A percentile compares a stretch with the other conserved stretches of the same genome.
These are phyloP conservation scores for Boletus barrowsii DNA, from an alignment of 768 basidiomycete genomes.

Conservation along the genomic window DNA sequence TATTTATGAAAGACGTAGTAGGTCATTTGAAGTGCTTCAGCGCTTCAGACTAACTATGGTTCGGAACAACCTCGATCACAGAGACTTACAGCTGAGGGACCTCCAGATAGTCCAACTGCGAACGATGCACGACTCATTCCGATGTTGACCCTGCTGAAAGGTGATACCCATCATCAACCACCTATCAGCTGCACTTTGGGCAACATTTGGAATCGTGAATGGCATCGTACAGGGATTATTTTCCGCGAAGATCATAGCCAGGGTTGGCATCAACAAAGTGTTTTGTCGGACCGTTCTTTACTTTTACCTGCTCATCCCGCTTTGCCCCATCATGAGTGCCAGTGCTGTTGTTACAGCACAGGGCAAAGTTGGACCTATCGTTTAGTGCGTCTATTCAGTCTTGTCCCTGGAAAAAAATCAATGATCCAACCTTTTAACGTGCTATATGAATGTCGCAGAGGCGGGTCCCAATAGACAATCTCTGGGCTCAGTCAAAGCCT, in stretches of 20 bases:
- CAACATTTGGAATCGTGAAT: conserved; percentile 32
- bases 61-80: conserved; percentile 9
- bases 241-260: conserved; percentile 38
- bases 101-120: not conserved
- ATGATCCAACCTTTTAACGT: not conserved
- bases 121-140: conserved; percentile 8
- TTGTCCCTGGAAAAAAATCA: not conserved
- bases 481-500: conserved; percentile 50
- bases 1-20: conserved; percentile 32
- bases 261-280: conserved; percentile 39
- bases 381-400: conserved; percentile 34
- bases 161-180: conserved; percentile 42
- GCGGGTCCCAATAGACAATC: conserved; percentile 50
- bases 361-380: conserved; percentile 38
- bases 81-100: not conserved
- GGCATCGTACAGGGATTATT: conserved; percentile 41
- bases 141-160: conserved; percentile 33
- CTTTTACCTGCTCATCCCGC: conserved; percentile 37
- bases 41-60: not conserved
- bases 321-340: conserved; percentile 46
- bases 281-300: conserved; percentile 38
- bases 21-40: conserved; percentile 2
- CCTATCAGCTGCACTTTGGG: conserved; percentile 38
- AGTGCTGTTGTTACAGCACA: conserved; percentile 32
- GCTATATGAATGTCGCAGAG: conserved; percentile 50